Base-by-base conservation (phyloP, 2,329 filamentous ascomycete genomes). In the Ophiostoma fasciatum region DNA sequence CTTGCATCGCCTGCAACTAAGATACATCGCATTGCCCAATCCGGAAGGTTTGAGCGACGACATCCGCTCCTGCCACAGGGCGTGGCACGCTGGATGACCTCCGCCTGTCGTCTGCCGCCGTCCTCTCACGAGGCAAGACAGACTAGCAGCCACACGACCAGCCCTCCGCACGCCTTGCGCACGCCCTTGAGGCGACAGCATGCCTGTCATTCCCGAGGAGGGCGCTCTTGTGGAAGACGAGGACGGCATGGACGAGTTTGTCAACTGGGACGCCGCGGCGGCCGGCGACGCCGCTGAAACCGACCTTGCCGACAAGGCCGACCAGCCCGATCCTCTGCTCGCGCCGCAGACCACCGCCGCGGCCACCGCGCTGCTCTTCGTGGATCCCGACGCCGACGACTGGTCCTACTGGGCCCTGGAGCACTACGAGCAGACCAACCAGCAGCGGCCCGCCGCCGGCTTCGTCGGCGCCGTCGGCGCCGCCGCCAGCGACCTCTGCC, bases 391-490 rank as follows among this genome's bases (percentile, higher is more conserved):
- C n/a, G 67, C 67, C 27, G 70, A 75, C 42, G 68, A 74, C 50
- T 70, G 71, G 48, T 67, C 68, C 29, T 73, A 71, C 48, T 66
- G 63, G 54, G 70, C 69, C 40, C 56, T 76, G 5, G 62, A 75
- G 45, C 70, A 75, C 48, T 76, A 66, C 46, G 58, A 52, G 46
- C 56, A 51, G 37, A 55, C 50, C 51, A 58, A 55, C 48, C n/a
- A n/a, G n/a, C n/a, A n/a, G n/a, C n/a, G n/a, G n/a, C n/a, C n/a
- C n/a, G n/a, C n/a, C n/a, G n/a, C 39, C 29, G 44, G 45, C 28
- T 35, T 49, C 14, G 22, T 19, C 5, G 35, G 12, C 19, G 28
- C 38, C 28, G 40, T 38, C 20, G 44, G 44, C 13, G 32, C 27
- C 19, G 34, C 33, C 14, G 45, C 54, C 12, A 46, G 57, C 49